phyloP scores from a whole-genome alignment of 352 stramenopile species.

The Thalassiosira mediterranea region DNA sequence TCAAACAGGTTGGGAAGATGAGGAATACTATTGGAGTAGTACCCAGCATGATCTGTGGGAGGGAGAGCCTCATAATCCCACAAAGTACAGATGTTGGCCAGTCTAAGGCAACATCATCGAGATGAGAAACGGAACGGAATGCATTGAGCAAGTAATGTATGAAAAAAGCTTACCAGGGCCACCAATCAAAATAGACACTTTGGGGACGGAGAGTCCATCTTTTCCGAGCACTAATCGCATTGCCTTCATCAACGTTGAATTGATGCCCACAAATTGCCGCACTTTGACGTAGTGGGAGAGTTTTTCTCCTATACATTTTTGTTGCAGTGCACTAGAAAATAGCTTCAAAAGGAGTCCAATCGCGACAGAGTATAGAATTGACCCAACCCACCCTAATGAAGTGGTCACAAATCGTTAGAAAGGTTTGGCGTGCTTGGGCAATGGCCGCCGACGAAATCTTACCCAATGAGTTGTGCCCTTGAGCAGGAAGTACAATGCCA shows the following conservation, averaged over 20 bases:
- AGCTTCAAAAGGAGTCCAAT: constrained; percentile 73
- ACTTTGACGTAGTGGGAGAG: constrained; percentile 58
- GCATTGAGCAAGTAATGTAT: too few species aligned
- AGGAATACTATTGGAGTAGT: constrained; percentile 75
- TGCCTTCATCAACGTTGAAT: constrained; percentile 66
- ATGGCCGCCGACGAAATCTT: too few species aligned
- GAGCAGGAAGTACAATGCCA: constrained; percentile 69
- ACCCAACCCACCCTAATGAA: constrained; percentile 43
- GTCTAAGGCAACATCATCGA: constrained; percentile 25
- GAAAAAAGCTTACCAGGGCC: constrained; percentile 73
- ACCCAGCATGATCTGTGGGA: constrained; percentile 77
- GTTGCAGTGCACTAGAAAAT: constrained; percentile 70
- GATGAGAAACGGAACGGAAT: too few species aligned
- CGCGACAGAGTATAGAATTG: constrained; percentile 50
- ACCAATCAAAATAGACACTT: constrained; percentile 80
- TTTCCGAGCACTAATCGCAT: constrained; percentile 69
- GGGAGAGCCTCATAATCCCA: constrained; percentile 68
- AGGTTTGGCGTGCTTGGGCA: too few species aligned
- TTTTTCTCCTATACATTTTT: constrained; percentile 77
- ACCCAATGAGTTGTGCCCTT: constrained; percentile 49
- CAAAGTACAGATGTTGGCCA: constrained; percentile 72
- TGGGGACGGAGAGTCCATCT: constrained; percentile 64
- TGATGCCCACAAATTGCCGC: constrained; percentile 72
- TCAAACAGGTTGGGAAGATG: constrained; percentile 74
- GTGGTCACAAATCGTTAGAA: background rate